A percentile compares a stretch with the other conserved stretches of the same genome.
Evolutionary conservation across 2,329 filamentous ascomycete genomes (phyloP).

Genomic region (Fusarium sp.): DNA sequence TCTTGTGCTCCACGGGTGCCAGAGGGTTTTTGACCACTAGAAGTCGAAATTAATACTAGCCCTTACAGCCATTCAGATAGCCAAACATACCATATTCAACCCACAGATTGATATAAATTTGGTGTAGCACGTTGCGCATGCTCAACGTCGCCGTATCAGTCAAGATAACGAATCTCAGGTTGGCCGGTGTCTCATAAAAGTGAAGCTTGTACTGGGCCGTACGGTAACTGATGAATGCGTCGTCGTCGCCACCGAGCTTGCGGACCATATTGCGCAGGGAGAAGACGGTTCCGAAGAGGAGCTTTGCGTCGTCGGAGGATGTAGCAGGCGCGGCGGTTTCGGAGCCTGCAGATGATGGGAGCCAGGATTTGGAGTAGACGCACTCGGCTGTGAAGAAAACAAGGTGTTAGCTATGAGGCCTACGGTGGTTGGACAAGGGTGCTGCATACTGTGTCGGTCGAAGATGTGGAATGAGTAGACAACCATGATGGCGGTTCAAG

Average conservation of each 20-base stretch:
- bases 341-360: slow-evolving; percentile 59
- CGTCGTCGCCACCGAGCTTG: slow-evolving; percentile 92
- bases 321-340: slow-evolving; percentile 46
- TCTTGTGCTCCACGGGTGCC: slow-evolving; percentile 75
- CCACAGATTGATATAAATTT: slow-evolving; percentile 98
- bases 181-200: slow-evolving; percentile 98
- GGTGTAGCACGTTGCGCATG: slow-evolving; percentile 93
- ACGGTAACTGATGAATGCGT: slow-evolving; percentile 93
- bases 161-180: slow-evolving; percentile 95
- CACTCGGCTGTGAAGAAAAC: slow-evolving; percentile 81
- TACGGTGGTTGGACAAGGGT: not conserved
- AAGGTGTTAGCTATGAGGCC: slow-evolving; percentile 32
- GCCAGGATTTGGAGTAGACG: slow-evolving; percentile 93
- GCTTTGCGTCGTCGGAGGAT: slow-evolving; percentile 86
- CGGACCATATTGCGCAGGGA: slow-evolving; percentile 96
- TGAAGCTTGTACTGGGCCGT: slow-evolving; percentile 98
- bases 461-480: slow-evolving; percentile 99
- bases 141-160: slow-evolving; percentile 90
- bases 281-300: slow-evolving; percentile 97
- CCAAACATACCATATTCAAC: slow-evolving; percentile 87
- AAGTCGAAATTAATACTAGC: slow-evolving; percentile 3
- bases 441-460: slow-evolving; percentile 89
- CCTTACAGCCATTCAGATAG: not conserved
- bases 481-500: slow-evolving; percentile 71
- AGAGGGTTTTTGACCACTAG: slow-evolving; percentile 78